Base-by-base conservation (phyloP, 768 basidiomycete genomes). In the Termitomyces titanicus region DNA sequence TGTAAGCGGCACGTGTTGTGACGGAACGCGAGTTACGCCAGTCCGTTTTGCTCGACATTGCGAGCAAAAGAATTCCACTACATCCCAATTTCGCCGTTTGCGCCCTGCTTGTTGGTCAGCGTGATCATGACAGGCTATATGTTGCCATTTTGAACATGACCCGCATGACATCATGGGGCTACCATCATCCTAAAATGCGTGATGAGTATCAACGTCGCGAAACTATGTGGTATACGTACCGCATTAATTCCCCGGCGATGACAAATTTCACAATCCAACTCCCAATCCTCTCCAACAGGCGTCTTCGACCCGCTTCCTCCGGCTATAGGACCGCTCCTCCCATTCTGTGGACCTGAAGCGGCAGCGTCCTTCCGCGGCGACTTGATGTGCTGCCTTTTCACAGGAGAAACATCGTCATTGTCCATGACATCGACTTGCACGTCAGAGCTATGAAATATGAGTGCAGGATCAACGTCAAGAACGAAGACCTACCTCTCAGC, bases 201-300 rank as follows among this genome's bases (percentile, higher is more conserved):
- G 5, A 60, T 58, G 58, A 45, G 39, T 46, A 63, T 38, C 39
- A 61, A 55, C 20, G 33, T 49, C 29, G 52, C 18, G 40, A 52
- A 18, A 29, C 10, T 37, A 20, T 37, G 20, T 29, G 52, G 33
- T 52, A 25, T 20, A 73, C 84, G 57, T 60, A 92, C 93, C 61
- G 86, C 67, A 62, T 94, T 94, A 53, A 84, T 70, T 9, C 92
- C 92, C 24, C 74, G 76, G 57, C 80, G 80, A 51, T 77, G 77
- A 67, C 94, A 97, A 35, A 96, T 78, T 66, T 96, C 94, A 65
- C 94, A 97, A 64, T 91, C 86, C 22, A 97, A 72, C 54, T 91
- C 85, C 94, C 94, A 95, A 54, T 86, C 82, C 48, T 85, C 88
- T 27, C 74, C 75, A 18, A 72, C 69, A 31, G 84, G 81, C 5